phyloP scores from a whole-genome alignment of 2,329 filamentous ascomycete genomes.

The Fusarium verrucosum region DNA sequence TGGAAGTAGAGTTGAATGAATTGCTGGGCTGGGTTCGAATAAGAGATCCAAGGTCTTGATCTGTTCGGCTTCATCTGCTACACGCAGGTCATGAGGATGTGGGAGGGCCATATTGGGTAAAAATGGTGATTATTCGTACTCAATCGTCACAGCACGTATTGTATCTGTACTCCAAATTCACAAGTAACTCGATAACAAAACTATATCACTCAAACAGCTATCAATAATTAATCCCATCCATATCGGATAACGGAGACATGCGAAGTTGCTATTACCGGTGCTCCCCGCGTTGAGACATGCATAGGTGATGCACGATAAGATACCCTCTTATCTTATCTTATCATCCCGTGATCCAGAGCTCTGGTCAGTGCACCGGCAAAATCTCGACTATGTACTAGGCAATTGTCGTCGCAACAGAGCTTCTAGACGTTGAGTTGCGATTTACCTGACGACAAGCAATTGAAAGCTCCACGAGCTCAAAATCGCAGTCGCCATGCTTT shows the following conservation, averaged over 20 bases:
- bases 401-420: slow-evolving; percentile 42
- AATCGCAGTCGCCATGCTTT: slow-evolving; percentile 55
- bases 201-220: background rate
- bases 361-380: slow-evolving; percentile 47
- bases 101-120: slow-evolving; percentile 58
- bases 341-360: slow-evolving; percentile 44
- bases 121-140: background rate
- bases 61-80: slow-evolving; percentile 64
- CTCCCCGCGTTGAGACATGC: slow-evolving; percentile 31
- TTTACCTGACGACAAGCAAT: slow-evolving; percentile 44
- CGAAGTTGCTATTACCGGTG: slow-evolving; percentile 36
- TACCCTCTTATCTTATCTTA: slow-evolving; percentile 42
- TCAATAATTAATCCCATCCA: background rate
- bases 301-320: slow-evolving; percentile 30
- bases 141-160: background rate
- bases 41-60: slow-evolving; percentile 75
- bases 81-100: slow-evolving; percentile 62
- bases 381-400: slow-evolving; percentile 45
- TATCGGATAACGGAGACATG: slow-evolving; percentile 41
- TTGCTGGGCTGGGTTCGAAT: slow-evolving; percentile 81
- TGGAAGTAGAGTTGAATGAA: slow-evolving; percentile 77
- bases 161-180: background rate
- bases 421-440: slow-evolving; percentile 39
- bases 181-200: background rate
- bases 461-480: slow-evolving; percentile 44